Evolutionary conservation across 1,284 basidiomycete genomes (phyloP).

Genomic region (Moesziomyces globuligerus): DNA sequence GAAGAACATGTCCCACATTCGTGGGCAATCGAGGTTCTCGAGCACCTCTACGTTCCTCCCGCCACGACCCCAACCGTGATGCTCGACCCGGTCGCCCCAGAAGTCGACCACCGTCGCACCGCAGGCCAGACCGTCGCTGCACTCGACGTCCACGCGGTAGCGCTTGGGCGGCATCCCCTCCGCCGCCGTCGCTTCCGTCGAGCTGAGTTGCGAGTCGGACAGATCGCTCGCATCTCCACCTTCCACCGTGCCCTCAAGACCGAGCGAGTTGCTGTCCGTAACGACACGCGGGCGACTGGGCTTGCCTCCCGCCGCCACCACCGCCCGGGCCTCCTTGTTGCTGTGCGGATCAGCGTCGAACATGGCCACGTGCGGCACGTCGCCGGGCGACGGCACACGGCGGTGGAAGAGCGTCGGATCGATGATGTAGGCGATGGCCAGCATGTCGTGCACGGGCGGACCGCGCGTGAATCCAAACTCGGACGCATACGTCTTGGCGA

Average conservation of each 20-base stretch:
- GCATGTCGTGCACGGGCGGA: conserved; percentile 60
- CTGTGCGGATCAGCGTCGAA: conserved; percentile 39
- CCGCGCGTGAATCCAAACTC: conserved; percentile 58
- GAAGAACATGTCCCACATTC: conserved; percentile 58
- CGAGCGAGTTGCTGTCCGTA: conserved; percentile 18
- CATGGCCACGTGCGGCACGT: conserved; percentile 25
- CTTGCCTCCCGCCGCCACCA: not conserved
- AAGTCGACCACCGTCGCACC: conserved; percentile 63
- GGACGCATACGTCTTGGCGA: conserved; percentile 47
- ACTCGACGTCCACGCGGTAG: conserved; percentile 56
- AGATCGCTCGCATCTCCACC: conserved; percentile 17
- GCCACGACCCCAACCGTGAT: conserved; percentile 53
- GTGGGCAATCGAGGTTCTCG: conserved; percentile 49
- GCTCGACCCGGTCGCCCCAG: conserved; percentile 40
- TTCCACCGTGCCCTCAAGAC: conserved; percentile 12
- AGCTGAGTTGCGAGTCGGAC: conserved; percentile 5
- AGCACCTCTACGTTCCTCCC: conserved; percentile 58
- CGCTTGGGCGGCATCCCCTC: conserved; percentile 34
- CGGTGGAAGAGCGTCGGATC: conserved; percentile 57
- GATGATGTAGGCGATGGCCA: conserved; percentile 58
- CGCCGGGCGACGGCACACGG: conserved; percentile 40
- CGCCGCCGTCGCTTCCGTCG: not conserved
- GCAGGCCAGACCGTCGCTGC: conserved; percentile 37
- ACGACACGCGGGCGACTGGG: not conserved
- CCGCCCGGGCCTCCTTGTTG: conserved; percentile 20